Conservation (phyloP, 305 asterid genomes). For the Solanum hybrid region DNA sequence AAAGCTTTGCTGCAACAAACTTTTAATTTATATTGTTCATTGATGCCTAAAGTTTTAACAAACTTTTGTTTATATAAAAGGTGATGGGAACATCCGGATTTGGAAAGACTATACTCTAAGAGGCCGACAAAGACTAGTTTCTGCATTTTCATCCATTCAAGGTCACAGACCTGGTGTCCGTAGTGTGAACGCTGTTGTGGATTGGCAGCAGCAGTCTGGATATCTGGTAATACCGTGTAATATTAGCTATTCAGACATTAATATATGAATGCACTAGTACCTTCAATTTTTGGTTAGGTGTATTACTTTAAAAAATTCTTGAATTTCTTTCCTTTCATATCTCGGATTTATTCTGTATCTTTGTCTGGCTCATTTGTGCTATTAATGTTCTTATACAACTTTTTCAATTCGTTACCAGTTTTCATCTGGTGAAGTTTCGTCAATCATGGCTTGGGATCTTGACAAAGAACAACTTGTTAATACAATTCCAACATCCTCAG, state of each 20-base stretch:
- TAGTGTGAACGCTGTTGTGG: constrained; percentile 89
- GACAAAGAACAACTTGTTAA: constrained; percentile 90
- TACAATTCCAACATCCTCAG: constrained; percentile 67
- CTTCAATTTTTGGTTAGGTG: background rate
- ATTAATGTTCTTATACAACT: constrained; percentile 1
- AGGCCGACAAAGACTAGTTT: constrained; percentile 78
- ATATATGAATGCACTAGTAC: background rate
- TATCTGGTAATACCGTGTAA: constrained; percentile 50
- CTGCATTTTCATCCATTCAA: constrained; percentile 88
- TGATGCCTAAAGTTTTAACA: background rate
- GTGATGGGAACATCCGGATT: constrained; percentile 85
- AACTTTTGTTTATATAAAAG: constrained; percentile 27
- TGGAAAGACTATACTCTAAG: constrained; percentile 82
- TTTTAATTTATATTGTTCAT: background rate
- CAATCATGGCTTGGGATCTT: constrained; percentile 96
- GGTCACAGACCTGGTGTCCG: constrained; percentile 89
- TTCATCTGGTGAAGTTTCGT: constrained; percentile 83
- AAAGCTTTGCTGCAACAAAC: constrained; percentile 18
- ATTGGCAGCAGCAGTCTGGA: constrained; percentile 99
- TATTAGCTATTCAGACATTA: background rate
- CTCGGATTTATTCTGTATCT: background rate
- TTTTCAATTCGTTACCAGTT: constrained; percentile 37
- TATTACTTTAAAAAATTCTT: background rate
- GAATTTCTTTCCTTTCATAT: background rate
- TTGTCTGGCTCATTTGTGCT: background rate